Evolutionary conservation across 2,329 filamentous ascomycete genomes (phyloP), one percentile per base, ranked within the genome.

Genomic region (Aspergillus neoniger): DNA sequence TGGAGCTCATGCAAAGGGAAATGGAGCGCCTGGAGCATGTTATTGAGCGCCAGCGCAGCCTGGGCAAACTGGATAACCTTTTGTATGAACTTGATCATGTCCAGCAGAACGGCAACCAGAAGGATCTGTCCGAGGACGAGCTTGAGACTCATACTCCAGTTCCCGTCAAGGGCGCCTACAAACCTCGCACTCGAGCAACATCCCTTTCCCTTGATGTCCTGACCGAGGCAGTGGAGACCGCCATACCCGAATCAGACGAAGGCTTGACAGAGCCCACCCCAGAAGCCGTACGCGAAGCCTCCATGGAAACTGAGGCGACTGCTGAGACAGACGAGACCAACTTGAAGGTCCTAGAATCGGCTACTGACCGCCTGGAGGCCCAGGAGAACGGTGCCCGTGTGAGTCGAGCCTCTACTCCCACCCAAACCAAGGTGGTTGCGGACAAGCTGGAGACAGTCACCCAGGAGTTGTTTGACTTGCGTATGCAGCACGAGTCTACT

Each of bases 1-100:
- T 91, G 65, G 95, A 98, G 74, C 81, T 97, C 62, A 97, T 99
- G 94, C 92, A 96, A 75, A 91, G 94, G 38, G 95, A 99, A 72
- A 91, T 99, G 64, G 91, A 97, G 70, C 88, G 94, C 36, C 83
- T 99, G 12, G 95, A 98, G 76, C 91, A 96, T 75, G 92, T 99
- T 7, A 88, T 99, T 55, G 94, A 98, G 76, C 91, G 96, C 52
- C 95, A 99, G 76, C 86, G 95, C 61, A 97, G 93, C 74, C 86
- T 99, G 3, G 95, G 95, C 43, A 96, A 97, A 76, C 85, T 99
- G 3, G 95, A 99, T 73, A 96, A 90, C 56, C 84, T 99, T 7
- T 85, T 99, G 0, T 88, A 96, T 68, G 95, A 99, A 71, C 85
- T 98, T 9, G 95, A 98, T 54, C 66, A 74, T 47, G 86, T 91